Percentiles rank a stretch among this genome's conserved stretches.
phyloP scores from a whole-genome alignment of 768 basidiomycete genomes.

The Gloeopeniophorella convolvens region DNA sequence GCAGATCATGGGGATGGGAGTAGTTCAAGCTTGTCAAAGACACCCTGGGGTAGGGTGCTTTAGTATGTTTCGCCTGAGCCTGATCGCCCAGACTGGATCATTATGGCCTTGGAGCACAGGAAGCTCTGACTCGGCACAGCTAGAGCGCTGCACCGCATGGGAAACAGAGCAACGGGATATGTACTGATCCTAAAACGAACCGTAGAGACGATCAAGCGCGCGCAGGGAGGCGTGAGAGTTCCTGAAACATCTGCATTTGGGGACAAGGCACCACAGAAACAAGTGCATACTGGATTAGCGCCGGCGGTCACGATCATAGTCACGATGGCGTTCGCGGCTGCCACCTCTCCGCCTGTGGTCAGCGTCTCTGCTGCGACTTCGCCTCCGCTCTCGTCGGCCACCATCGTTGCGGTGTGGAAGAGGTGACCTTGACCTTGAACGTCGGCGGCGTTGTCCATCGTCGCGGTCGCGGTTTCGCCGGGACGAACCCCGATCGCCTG shows the following conservation, averaged over 20 bases:
- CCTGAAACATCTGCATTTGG: neutral
- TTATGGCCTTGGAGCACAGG: slow-evolving; percentile 7
- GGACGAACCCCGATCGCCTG: slow-evolving; percentile 23
- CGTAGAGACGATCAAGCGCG: neutral
- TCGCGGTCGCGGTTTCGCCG: slow-evolving; percentile 3
- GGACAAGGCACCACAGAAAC: slow-evolving; percentile 3
- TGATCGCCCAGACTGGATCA: neutral
- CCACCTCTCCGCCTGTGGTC: neutral
- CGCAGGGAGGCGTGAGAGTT: too few species aligned
- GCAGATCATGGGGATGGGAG: slow-evolving; percentile 1
- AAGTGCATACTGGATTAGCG: slow-evolving; percentile 1
- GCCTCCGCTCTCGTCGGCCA: slow-evolving; percentile 41
- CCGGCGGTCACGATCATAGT: slow-evolving; percentile 9
- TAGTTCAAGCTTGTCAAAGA: neutral
- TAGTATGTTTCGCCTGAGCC: slow-evolving; percentile 2
- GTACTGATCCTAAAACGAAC: neutral
- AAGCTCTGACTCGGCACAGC: neutral
- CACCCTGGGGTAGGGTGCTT: neutral
- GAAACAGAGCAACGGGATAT: neutral
- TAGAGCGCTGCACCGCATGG: neutral
- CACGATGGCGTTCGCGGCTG: slow-evolving; percentile 4
- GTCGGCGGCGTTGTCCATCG: slow-evolving; percentile 29
- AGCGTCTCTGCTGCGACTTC: slow-evolving; percentile 34
- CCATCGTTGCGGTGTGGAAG: too few species aligned
- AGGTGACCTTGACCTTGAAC: slow-evolving; percentile 21